Percentiles rank a stretch among this genome's conserved stretches.
Conservation (phyloP, 2,329 filamentous ascomycete species). For the Trichophyton verrucosum region DNA sequence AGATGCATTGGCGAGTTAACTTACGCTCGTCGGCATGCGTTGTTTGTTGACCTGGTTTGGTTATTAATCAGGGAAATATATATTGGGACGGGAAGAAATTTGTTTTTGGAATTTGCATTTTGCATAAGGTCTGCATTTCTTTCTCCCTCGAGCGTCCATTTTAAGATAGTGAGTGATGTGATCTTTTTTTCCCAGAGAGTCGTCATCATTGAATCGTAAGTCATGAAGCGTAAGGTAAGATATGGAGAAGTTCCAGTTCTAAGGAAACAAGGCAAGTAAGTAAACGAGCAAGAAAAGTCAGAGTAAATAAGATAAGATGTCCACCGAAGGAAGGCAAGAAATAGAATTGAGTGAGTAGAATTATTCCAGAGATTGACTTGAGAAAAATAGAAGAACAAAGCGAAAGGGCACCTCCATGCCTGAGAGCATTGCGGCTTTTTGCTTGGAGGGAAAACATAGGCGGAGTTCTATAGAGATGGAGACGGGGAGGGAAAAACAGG, state of each 20-base stretch:
- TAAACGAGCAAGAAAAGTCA: background rate
- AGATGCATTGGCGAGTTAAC: background rate
- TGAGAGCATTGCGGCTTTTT: background rate
- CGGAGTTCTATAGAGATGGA: background rate
- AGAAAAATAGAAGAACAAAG: background rate
- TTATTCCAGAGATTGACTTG: background rate
- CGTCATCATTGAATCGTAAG: constrained; percentile 1
- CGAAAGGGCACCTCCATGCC: background rate
- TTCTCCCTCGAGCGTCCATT: background rate
- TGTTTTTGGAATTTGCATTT: background rate
- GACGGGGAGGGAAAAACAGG: background rate
- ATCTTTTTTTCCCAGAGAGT: background rate
- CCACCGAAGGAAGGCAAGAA: background rate
- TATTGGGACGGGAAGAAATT: too few species aligned
- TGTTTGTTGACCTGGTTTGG: too few species aligned
- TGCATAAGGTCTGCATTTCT: background rate
- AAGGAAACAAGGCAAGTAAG: background rate
- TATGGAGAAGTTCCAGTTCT: background rate
- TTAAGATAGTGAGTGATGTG: background rate
- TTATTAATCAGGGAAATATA: background rate
- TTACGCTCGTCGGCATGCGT: too few species aligned
- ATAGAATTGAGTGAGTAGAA: background rate
- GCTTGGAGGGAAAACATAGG: background rate
- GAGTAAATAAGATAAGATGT: background rate
- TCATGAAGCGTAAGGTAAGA: background rate